Evolutionary conservation across 306 rosid species (phyloP), one percentile per base, ranked within the genome.

Genomic region (Rosa chinensis): DNA sequence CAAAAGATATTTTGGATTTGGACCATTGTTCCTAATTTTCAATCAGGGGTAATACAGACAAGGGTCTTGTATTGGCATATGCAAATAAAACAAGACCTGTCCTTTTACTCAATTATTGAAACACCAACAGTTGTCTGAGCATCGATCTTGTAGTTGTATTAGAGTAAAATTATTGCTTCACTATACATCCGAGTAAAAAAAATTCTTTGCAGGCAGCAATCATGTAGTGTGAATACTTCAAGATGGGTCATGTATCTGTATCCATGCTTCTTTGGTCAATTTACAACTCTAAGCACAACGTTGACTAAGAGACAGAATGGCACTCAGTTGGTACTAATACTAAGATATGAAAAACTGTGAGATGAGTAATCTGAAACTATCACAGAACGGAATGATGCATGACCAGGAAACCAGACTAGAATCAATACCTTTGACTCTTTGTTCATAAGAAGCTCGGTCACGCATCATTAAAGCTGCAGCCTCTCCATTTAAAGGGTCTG

Each of bases 381-480:
- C 62, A 58, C 63, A 32, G 18, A 50, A 67, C 48, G 61, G 52
- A 61, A 37, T 43, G 23, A 73, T 40, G 70, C 32, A 70, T 11
- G 70, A n/a, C 56, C 49, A 25, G 43, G 81, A 75, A 55, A 75
- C 72, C 5, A 79, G 71, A 78, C 37, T 71, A 79, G 66, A 78
- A 80, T 77, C 63, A 48, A 66, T 87, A 94, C 99, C 99, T 92
- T 87, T 94, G 72, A 94, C 97, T 84, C 84, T 92, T 80, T 82
- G 88, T 55, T 94, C 97, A 77, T 92, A 94, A 48, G 91, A 89
- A 83, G 92, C 64, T 52, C 83, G 88, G 72, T 94, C 97, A 43
- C 87, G 89, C 93, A 91, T 91, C 97, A 94, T 89, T 82, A 94
- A 72, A 59, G 95, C 95, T 76, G 99, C 99, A 84, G 99, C 99